A percentile compares a stretch with the other conserved stretches of the same genome.
Conservation (phyloP, 176 grass and related monocot species). For the Aegilops bicornis region DNA sequence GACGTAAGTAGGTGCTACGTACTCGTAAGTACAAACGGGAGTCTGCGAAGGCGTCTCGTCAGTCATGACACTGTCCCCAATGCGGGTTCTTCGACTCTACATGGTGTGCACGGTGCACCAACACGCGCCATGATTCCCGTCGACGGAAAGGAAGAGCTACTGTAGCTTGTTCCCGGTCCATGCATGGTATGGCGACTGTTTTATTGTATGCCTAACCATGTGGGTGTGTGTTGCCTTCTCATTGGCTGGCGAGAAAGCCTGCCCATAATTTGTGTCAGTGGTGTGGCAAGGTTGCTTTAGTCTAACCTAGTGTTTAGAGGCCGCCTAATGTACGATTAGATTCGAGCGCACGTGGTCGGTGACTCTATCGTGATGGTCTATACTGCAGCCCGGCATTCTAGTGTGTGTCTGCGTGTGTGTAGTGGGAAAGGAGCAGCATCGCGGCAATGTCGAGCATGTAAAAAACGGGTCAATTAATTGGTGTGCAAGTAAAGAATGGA, state of each 20-base stretch:
- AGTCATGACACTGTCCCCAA: no score
- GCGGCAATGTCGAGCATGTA: neutral
- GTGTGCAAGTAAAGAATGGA: slow-evolving; percentile 27
- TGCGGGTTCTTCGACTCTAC: no score
- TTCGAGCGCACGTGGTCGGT: slow-evolving; percentile 8
- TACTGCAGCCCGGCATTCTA: no score
- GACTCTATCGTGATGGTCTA: no score
- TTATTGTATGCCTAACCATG: slow-evolving; percentile 3
- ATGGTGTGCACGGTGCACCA: no score
- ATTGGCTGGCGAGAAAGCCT: neutral
- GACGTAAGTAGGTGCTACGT: no score
- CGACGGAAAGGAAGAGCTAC: no score
- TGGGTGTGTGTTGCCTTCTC: neutral
- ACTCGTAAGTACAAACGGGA: no score
- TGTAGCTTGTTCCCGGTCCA: neutral
- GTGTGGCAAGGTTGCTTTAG: slow-evolving; percentile 1
- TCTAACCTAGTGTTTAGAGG: slow-evolving; percentile 1
- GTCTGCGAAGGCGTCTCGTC: no score
- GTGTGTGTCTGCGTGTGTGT: no score
- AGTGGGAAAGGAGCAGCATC: neutral
- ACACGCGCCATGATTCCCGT: no score
- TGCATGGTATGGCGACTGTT: neutral
- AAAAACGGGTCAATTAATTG: neutral
- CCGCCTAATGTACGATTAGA: slow-evolving; percentile 3
- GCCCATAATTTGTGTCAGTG: neutral